Conservation (phyloP, 116 monocot species). For the Thalassia testudinum region DNA sequence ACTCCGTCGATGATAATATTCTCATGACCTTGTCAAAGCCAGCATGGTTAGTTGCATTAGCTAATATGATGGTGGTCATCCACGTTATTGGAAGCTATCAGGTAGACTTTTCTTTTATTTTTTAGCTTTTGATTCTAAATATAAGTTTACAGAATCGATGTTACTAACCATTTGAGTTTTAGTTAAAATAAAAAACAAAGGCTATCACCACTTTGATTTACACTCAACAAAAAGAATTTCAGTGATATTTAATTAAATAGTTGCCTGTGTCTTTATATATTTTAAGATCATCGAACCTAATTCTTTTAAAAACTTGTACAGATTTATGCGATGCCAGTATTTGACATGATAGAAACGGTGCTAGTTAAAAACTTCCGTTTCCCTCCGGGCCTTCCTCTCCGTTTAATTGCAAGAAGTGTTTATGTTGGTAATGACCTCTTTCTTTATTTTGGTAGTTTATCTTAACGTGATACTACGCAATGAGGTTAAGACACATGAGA, state of each 20-base stretch:
- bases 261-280: no score
- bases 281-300: no score
- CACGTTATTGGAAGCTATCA: constrained; percentile 16
- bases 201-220: no score
- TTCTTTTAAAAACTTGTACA: constrained; percentile 8
- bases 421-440: constrained; percentile 42
- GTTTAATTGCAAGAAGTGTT: constrained; percentile 26
- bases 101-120: neutral
- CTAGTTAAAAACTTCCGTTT: constrained; percentile 41
- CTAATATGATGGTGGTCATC: constrained; percentile 70
- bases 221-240: no score
- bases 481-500: no score
- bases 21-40: constrained; percentile 5
- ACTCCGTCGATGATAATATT: constrained; percentile 5
- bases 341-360: constrained; percentile 52
- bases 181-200: no score
- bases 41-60: constrained; percentile 6
- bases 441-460: no score
- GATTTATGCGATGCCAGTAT: constrained; percentile 79
- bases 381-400: constrained; percentile 37
- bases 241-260: no score
- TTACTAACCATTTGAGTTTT: no score
- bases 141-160: neutral
- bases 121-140: neutral
- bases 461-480: no score